Conservation (phyloP, 192 early-diverging fungal species). For the Chytriomyces hyalinus region DNA sequence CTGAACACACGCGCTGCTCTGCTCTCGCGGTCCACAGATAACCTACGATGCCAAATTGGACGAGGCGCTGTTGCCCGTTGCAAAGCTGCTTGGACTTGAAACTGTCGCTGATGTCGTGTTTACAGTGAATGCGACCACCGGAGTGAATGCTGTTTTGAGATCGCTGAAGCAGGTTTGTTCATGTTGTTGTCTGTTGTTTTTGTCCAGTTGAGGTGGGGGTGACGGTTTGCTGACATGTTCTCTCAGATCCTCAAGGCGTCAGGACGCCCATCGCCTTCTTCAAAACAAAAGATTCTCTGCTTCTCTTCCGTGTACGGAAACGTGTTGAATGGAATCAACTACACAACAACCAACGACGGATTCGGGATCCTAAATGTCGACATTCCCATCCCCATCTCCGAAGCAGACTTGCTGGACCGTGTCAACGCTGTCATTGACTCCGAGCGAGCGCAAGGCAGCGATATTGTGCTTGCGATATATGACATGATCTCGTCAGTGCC, state of each 20-base stretch:
- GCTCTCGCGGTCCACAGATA: slow-evolving; percentile 22
- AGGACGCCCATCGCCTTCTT: neutral
- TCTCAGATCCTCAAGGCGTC: neutral
- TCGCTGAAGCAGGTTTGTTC: slow-evolving; percentile 10
- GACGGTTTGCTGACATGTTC: too few relatives aligned
- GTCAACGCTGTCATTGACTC: slow-evolving; percentile 47
- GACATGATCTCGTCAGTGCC: slow-evolving; percentile 65
- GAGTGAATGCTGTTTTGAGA: slow-evolving; percentile 56
- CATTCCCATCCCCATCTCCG: slow-evolving; percentile 52
- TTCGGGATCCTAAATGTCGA: slow-evolving; percentile 51
- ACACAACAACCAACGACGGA: slow-evolving; percentile 50
- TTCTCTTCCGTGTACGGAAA: slow-evolving; percentile 62
- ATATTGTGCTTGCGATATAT: slow-evolving; percentile 52
- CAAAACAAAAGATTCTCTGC: slow-evolving; percentile 49
- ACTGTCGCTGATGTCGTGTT: slow-evolving; percentile 58
- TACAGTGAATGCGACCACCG: slow-evolving; percentile 60
- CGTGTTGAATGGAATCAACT: slow-evolving; percentile 52
- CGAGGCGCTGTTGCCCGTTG: slow-evolving; percentile 43
- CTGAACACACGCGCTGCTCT: too few relatives aligned
- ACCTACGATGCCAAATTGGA: slow-evolving; percentile 26
- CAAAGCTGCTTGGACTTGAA: slow-evolving; percentile 55
- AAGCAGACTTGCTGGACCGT: slow-evolving; percentile 29
- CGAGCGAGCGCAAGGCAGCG: slow-evolving; percentile 38
- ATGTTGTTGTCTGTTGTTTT: neutral
- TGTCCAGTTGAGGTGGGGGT: neutral